Percentiles rank a stretch among this genome's conserved stretches.
These are phyloP conservation scores for Candida silvatica DNA, from an alignment of 805 yeast species.

Conservation along the genomic window DNA sequence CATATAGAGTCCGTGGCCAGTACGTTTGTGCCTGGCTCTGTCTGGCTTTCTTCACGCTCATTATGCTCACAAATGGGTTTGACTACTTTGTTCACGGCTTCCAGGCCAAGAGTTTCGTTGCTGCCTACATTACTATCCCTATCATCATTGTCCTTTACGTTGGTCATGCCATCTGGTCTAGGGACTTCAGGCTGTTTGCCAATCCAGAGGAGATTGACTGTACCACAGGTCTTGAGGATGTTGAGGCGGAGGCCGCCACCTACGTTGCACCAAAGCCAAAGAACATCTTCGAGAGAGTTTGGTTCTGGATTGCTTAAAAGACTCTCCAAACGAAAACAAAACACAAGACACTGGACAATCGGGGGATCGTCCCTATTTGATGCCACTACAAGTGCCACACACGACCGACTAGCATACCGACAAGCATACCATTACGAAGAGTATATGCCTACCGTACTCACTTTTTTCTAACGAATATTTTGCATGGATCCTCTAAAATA, in stretches of 20 bases:
- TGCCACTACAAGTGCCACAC: no score
- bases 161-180: conserved; percentile 46
- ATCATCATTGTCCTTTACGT: conserved; percentile 41
- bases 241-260: conserved; percentile 42
- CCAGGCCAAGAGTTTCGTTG: conserved; percentile 51
- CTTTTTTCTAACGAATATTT: no score
- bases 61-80: conserved; percentile 49
- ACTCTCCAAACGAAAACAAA: no score
- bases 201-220: conserved; percentile 56
- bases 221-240: conserved; percentile 49
- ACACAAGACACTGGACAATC: no score
- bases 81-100: conserved; percentile 44
- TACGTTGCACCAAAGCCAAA: conserved; percentile 22
- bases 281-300: conserved; percentile 35
- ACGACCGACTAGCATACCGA: no score
- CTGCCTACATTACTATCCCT: conserved; percentile 59
- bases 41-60: conserved; percentile 30
- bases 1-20: conserved; percentile 48
- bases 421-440: no score
- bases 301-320: conserved; percentile 37
- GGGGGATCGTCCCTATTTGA: no score
- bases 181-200: conserved; percentile 34
- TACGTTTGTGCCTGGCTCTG: conserved; percentile 53
- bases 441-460: no score
- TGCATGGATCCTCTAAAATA: no score